Evolutionary conservation across 2,329 filamentous ascomycete species (phyloP).

Genomic region (Xylaria digitata): DNA sequence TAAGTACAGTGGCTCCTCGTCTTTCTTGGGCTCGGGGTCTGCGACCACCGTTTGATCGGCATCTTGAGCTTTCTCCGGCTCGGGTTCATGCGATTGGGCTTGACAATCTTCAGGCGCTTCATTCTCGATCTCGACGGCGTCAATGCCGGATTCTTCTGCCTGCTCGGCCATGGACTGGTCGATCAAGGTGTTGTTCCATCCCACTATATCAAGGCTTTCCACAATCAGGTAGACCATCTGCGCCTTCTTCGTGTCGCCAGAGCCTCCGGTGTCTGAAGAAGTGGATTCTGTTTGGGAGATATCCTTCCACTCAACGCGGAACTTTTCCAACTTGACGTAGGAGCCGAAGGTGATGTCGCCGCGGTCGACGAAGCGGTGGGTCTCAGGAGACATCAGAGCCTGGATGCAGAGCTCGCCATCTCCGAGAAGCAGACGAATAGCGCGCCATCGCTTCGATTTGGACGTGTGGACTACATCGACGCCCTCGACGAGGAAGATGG

Average conservation of each 20-base stretch:
- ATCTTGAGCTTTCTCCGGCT: neutral
- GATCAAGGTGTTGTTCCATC: conserved; percentile 60
- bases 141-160: conserved; percentile 16
- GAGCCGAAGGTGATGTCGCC: conserved; percentile 60
- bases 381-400: conserved; percentile 58
- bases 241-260: conserved; percentile 17
- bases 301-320: conserved; percentile 51
- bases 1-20: conserved; percentile 41
- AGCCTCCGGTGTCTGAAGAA: conserved; percentile 18
- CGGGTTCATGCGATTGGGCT: neutral
- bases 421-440: conserved; percentile 61
- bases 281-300: conserved; percentile 10
- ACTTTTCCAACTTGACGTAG: conserved; percentile 60
- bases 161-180: conserved; percentile 39
- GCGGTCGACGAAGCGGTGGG: conserved; percentile 61
- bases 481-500: conserved; percentile 63
- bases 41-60: conserved; percentile 8
- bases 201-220: conserved; percentile 58
- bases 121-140: conserved; percentile 1
- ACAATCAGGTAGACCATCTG: conserved; percentile 60
- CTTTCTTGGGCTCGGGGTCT: conserved; percentile 15
- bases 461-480: conserved; percentile 55
- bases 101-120: neutral
- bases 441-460: conserved; percentile 54
- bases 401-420: conserved; percentile 67